Conservation (phyloP, 2,329 filamentous ascomycete species). For the Fonsecaea nubica region DNA sequence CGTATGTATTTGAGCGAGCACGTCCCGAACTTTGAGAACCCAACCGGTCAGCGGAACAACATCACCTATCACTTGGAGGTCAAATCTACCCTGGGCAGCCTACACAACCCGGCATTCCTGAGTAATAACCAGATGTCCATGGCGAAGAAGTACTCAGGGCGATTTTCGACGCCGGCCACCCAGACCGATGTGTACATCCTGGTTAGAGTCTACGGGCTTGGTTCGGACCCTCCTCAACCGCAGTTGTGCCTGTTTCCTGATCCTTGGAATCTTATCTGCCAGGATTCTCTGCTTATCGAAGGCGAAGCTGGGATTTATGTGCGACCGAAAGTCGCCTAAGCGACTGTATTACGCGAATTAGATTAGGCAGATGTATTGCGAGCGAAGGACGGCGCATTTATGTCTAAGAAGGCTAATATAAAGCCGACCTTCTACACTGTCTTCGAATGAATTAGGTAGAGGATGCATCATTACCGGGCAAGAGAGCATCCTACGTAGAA, state of each 20-base stretch:
- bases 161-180: constrained; percentile 18
- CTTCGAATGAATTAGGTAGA: background rate
- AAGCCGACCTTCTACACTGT: background rate
- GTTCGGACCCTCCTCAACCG: constrained; percentile 20
- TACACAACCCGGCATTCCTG: constrained; percentile 11
- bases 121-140: constrained; percentile 28
- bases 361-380: background rate
- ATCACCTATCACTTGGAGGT: constrained; percentile 27
- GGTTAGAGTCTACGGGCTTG: constrained; percentile 25
- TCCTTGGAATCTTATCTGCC: constrained; percentile 24
- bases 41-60: constrained; percentile 16
- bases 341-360: constrained; percentile 2
- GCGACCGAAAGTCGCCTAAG: background rate
- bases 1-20: constrained; percentile 17
- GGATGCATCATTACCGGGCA: background rate
- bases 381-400: background rate
- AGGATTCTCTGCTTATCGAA: constrained; percentile 23
- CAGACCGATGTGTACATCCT: constrained; percentile 24
- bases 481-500: background rate
- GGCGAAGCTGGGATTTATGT: constrained; percentile 22
- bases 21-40: constrained; percentile 8
- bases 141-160: constrained; percentile 23
- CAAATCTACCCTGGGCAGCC: constrained; percentile 20
- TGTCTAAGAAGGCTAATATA: background rate
- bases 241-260: constrained; percentile 23